A percentile compares a stretch with the other conserved stretches of the same genome.
phyloP scores from a whole-genome alignment of 2,329 filamentous ascomycete species.

The Corinectria fuckeliana region DNA sequence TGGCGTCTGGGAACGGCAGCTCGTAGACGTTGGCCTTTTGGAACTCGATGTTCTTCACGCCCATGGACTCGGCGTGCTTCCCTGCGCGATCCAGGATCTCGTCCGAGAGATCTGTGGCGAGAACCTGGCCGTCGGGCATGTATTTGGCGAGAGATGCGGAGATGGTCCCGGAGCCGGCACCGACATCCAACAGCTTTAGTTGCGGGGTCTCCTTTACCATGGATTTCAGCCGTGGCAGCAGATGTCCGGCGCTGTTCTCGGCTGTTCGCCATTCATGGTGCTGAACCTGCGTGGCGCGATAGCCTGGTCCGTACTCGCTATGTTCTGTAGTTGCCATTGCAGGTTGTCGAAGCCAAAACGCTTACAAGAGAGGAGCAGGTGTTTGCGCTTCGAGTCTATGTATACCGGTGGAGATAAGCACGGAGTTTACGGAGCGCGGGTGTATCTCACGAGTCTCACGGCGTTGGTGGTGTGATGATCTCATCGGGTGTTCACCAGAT shows the following conservation, averaged over 20 bases:
- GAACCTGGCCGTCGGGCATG: slow-evolving; percentile 47
- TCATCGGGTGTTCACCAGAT: background rate
- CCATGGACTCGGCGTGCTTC: slow-evolving; percentile 29
- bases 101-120: slow-evolving; percentile 41
- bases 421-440: background rate
- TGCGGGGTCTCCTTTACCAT: slow-evolving; percentile 36
- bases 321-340: slow-evolving; percentile 33
- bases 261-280: slow-evolving; percentile 50
- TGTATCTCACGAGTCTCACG: background rate
- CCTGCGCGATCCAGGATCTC: slow-evolving; percentile 40
- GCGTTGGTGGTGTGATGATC: background rate
- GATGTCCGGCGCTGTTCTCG: slow-evolving; percentile 51
- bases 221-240: slow-evolving; percentile 47
- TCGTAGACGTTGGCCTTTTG: slow-evolving; percentile 39
- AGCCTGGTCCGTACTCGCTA: slow-evolving; percentile 39
- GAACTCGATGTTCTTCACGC: slow-evolving; percentile 37
- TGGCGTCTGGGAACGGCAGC: slow-evolving; percentile 47
- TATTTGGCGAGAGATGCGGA: slow-evolving; percentile 50
- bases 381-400: background rate
- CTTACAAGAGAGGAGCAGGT: background rate
- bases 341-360: too few relatives aligned
- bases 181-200: slow-evolving; percentile 53
- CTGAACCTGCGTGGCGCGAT: slow-evolving; percentile 33
- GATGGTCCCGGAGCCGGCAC: slow-evolving; percentile 58
- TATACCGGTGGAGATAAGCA: slow-evolving; percentile 1